Percentiles rank a stretch among this genome's conserved stretches.
These are phyloP conservation scores for Uncinocarpus reesii DNA, from an alignment of 2,329 filamentous ascomycete species.

Conservation along the genomic window DNA sequence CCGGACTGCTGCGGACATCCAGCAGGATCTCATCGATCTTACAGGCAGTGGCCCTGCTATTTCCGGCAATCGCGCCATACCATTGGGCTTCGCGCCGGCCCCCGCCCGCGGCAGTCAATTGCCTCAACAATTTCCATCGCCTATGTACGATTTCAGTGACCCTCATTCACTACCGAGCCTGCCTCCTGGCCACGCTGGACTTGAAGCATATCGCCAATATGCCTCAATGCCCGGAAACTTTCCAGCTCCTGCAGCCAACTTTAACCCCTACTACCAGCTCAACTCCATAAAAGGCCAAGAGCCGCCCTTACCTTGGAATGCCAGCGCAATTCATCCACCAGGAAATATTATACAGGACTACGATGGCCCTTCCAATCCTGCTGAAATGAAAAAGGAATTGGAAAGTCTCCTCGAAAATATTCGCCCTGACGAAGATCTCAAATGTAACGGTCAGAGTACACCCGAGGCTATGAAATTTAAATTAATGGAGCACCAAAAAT, in stretches of 20 bases:
- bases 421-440: slow-evolving; percentile 57
- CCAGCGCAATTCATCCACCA: too few relatives aligned
- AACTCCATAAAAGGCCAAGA: too few relatives aligned
- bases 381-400: slow-evolving; percentile 45
- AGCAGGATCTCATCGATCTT: slow-evolving; percentile 4
- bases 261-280: not conserved
- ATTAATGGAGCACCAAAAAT: slow-evolving; percentile 71
- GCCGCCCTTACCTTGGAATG: too few relatives aligned
- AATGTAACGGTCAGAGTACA: slow-evolving; percentile 53
- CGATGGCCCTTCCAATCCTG: slow-evolving; percentile 39
- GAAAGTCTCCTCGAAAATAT: slow-evolving; percentile 62
- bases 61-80: too few relatives aligned
- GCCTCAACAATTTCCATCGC: too few relatives aligned
- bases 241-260: not conserved
- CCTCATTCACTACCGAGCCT: not conserved
- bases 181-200: not conserved
- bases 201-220: not conserved
- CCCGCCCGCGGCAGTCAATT: too few relatives aligned
- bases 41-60: not conserved
- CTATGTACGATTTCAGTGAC: not conserved
- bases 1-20: not conserved
- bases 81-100: too few relatives aligned
- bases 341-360: too few relatives aligned
- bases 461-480: slow-evolving; percentile 57
- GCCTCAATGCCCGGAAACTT: not conserved